Evolutionary conservation across 2,329 filamentous ascomycete species (phyloP).

Genomic region (Ascochyta koolunga): DNA sequence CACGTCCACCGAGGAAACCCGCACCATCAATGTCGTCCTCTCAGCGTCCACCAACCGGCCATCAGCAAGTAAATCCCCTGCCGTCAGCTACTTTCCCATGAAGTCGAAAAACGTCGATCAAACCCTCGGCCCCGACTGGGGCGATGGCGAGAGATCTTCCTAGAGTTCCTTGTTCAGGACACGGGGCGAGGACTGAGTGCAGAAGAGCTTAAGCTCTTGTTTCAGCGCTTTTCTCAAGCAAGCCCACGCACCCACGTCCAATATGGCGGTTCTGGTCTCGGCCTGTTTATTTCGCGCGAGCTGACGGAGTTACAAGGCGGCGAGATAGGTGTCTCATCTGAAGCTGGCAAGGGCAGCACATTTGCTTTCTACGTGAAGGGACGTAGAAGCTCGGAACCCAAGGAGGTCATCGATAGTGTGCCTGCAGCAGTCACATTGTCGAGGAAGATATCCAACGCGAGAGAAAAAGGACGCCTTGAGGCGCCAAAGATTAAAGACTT

Average conservation of each 20-base stretch:
- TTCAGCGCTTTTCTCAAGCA: constrained; percentile 80
- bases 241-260: constrained; percentile 77
- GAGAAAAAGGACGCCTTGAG: constrained; percentile 26
- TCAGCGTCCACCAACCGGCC: constrained; percentile 66
- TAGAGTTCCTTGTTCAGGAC: constrained; percentile 77
- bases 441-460: constrained; percentile 41
- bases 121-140: constrained; percentile 69
- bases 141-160: constrained; percentile 67
- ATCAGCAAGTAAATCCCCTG: constrained; percentile 48
- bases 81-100: constrained; percentile 68
- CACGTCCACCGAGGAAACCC: constrained; percentile 67
- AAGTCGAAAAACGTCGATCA: constrained; percentile 56
- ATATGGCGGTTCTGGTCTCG: constrained; percentile 79
- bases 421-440: constrained; percentile 27
- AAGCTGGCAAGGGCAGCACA: constrained; percentile 71
- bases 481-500: constrained; percentile 45
- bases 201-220: constrained; percentile 75
- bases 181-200: constrained; percentile 75
- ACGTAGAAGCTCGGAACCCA: constrained; percentile 58
- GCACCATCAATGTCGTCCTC: constrained; percentile 70
- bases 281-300: constrained; percentile 78
- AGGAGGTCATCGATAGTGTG: constrained; percentile 36
- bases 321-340: constrained; percentile 74
- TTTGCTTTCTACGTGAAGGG: constrained; percentile 80
- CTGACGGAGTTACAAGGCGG: constrained; percentile 83